Evolutionary conservation across 768 basidiomycete genomes (phyloP), one percentile per base, ranked within the genome.

Genomic region (Termitomyces sp.): DNA sequence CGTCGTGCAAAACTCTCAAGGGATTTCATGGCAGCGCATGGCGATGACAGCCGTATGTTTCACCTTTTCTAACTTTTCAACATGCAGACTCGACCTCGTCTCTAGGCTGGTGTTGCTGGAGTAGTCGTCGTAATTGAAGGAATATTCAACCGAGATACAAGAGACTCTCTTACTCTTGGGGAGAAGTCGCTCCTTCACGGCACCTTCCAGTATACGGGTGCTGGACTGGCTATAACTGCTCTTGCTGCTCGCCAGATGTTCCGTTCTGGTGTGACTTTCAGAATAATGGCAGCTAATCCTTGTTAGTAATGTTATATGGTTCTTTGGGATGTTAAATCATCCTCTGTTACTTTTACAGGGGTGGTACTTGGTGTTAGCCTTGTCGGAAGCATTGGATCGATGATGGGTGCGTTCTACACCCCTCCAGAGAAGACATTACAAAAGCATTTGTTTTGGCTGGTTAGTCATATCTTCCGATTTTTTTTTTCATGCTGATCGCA

Each of bases 371-470:
- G 90, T 61, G 83, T 88, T 51, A 87, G 91, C 71, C 79, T 93
- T 42, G 85, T 78, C 14, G 90, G 90, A 14, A 81, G 84, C 59
- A 90, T 95, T 56, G 92, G 90, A 0, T 82, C 85, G 4, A 95
- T 95, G 90, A 84, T 90, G 79, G 91, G 88, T 44, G 84, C 84
- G 2, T 83, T 83, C 67, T 87, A 84, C 70, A 94, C 91, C 0
- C 76, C 88, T 34, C 90, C 92, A 0, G 88, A 92, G 64, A 88
- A 82, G 49, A 79, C 83, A 3, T 63, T 88, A 12, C 83, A 87
- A 65, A 93, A 93, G 66, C 91, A 92, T 69, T 68, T 84, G 13
- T 87, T 89, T 71, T 92, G 90, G 90, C 76, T 90, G 63, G 89
- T 85, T 64, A 67, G 84, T 58, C 29, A 5, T 42, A n/a, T 54